Conservation (phyloP, 768 basidiomycete genomes). For the Melanogaster broomeanus region DNA sequence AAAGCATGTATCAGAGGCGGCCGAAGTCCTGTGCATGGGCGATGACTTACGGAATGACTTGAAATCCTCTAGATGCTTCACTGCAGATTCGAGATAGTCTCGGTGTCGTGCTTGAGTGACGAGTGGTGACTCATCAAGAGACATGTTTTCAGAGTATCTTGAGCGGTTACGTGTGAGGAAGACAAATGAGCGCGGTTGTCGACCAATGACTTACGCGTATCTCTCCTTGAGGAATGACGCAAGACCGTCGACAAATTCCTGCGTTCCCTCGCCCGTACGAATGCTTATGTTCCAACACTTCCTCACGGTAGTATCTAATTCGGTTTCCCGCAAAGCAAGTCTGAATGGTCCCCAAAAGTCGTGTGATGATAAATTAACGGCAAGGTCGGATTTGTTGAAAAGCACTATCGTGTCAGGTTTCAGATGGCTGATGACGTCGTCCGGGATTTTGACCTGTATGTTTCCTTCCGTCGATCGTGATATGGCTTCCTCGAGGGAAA, state of each 20-base stretch:
- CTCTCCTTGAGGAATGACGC: constrained; percentile 42
- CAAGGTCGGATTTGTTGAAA: constrained; percentile 78
- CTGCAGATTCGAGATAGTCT: constrained; percentile 67
- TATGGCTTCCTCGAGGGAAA: constrained; percentile 61
- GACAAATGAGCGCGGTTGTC: not conserved
- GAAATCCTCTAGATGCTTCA: constrained; percentile 37
- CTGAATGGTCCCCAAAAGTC: constrained; percentile 19
- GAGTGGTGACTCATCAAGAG: constrained; percentile 44
- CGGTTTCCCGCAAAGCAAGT: constrained; percentile 10
- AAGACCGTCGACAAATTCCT: constrained; percentile 61
- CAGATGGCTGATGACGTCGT: constrained; percentile 50
- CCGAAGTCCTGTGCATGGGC: not conserved
- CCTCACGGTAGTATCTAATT: not conserved
- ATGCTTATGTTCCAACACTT: constrained; percentile 66
- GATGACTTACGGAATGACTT: constrained; percentile 28
- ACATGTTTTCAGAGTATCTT: constrained; percentile 23
- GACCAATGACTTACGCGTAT: constrained; percentile 18
- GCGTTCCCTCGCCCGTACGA: constrained; percentile 54
- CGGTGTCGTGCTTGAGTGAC: constrained; percentile 83
- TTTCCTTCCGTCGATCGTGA: not conserved
- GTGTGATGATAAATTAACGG: constrained; percentile 14
- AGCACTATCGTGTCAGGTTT: constrained; percentile 64
- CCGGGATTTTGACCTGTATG: constrained; percentile 39
- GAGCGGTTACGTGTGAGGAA: not conserved
- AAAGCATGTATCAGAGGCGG: constrained; percentile 5